These are phyloP conservation scores for Dryas alaskensis DNA, from an alignment of 306 rosid genomes.

Conservation along the genomic window DNA sequence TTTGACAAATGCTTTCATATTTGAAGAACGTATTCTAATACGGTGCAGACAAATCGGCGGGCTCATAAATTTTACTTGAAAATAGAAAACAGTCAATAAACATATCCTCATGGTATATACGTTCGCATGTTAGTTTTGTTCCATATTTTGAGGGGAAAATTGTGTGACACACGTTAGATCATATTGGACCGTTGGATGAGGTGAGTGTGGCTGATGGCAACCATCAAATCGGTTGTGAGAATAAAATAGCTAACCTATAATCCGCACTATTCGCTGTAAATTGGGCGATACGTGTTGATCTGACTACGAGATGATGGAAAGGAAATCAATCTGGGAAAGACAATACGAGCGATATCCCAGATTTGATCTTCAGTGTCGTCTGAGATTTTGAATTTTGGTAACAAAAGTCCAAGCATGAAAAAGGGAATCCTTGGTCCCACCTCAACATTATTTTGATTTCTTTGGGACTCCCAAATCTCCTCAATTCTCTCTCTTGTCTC, in stretches of 20 bases:
- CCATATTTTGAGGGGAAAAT: neutral
- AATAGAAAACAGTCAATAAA: too few species aligned
- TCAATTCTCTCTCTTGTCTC: slow-evolving; percentile 35
- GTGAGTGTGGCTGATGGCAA: neutral
- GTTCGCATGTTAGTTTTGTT: too few species aligned
- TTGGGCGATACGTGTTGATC: neutral
- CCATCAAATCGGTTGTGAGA: neutral
- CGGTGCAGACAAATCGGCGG: too few species aligned
- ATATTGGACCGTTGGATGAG: neutral
- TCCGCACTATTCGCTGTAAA: too few species aligned
- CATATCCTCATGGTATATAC: too few species aligned
- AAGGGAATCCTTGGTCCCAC: slow-evolving; percentile 27
- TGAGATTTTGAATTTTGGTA: slow-evolving; percentile 6
- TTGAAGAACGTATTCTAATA: too few species aligned
- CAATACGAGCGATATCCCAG: slow-evolving; percentile 20
- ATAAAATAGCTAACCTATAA: too few species aligned
- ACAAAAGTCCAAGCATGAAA: slow-evolving; percentile 27
- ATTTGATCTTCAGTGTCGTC: slow-evolving; percentile 16
- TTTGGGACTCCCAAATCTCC: slow-evolving; percentile 39
- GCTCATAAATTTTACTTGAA: too few species aligned
- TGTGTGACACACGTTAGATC: neutral
- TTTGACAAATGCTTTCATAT: too few species aligned
- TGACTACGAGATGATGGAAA: neutral
- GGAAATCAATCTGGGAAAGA: slow-evolving; percentile 30
- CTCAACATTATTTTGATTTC: slow-evolving; percentile 21